Conservation (phyloP, 305 asterid species). For the Solanum hybrid region DNA sequence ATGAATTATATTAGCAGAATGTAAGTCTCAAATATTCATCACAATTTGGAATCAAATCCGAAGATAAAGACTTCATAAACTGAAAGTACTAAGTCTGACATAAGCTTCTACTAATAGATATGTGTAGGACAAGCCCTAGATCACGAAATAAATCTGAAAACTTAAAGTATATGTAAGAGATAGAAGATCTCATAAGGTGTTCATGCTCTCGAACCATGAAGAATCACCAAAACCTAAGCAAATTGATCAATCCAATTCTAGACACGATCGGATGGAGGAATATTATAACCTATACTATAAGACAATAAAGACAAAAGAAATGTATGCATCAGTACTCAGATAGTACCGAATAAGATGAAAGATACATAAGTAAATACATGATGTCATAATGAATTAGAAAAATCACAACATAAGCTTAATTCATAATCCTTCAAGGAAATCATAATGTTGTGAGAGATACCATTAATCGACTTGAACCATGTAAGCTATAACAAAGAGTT, state of each 20-base stretch:
- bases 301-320: neutral
- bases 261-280: neutral
- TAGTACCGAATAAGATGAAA: neutral
- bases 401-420: neutral
- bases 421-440: neutral
- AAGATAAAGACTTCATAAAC: neutral
- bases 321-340: neutral
- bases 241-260: neutral
- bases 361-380: neutral
- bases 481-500: neutral
- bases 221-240: neutral
- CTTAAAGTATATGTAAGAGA: neutral
- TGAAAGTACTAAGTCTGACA: neutral
- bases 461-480: neutral
- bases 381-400: neutral
- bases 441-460: neutral
- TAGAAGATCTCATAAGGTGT: neutral
- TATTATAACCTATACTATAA: too few relatives aligned
- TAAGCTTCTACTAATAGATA: neutral
- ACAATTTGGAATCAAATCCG: neutral
- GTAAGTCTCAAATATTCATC: neutral
- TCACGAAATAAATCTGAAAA: neutral
- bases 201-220: neutral
- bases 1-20: neutral
- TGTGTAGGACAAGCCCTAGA: neutral